Conservation (phyloP, 345 rosid genomes). For the Erucastrum elatum region DNA sequence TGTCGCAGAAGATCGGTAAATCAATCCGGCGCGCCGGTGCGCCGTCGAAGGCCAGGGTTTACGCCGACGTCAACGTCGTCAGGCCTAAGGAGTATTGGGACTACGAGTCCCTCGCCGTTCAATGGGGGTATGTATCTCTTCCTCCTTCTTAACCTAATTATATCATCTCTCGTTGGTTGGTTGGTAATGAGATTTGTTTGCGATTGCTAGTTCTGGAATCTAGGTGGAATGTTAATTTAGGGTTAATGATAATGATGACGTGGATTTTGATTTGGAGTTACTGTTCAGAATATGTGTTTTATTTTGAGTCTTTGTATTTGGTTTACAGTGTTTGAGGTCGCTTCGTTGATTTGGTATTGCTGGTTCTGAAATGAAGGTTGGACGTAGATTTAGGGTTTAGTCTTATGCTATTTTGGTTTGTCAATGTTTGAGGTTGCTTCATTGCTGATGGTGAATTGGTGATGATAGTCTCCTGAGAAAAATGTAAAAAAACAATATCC, state of each 20-base stretch:
- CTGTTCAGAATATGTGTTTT: too few relatives aligned
- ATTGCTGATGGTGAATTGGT: too few relatives aligned
- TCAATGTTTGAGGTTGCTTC: too few relatives aligned
- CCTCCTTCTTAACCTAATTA: not conserved
- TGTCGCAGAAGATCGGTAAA: slow-evolving; percentile 98
- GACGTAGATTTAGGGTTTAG: slow-evolving; percentile 23
- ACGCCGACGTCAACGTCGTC: slow-evolving; percentile 72
- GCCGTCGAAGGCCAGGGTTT: slow-evolving; percentile 95
- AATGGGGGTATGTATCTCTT: slow-evolving; percentile 66
- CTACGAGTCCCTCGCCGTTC: slow-evolving; percentile 61
- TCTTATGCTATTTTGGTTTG: too few relatives aligned
- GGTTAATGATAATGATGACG: not conserved
- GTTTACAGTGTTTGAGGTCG: too few relatives aligned
- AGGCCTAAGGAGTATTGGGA: slow-evolving; percentile 53
- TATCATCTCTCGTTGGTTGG: not conserved
- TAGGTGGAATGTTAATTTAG: slow-evolving; percentile 19
- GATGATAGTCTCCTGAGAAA: too few relatives aligned
- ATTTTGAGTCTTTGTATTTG: too few relatives aligned
- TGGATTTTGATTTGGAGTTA: too few relatives aligned
- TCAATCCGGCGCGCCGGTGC: slow-evolving; percentile 91
- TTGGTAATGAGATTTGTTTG: not conserved
- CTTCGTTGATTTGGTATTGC: not conserved
- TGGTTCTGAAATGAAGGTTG: slow-evolving; percentile 7
- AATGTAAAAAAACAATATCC: too few relatives aligned
- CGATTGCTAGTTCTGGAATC: slow-evolving; percentile 2